Evolutionary conservation across 495 filamentous ascomycete species (phyloP).

Genomic region (Extremus antarcticus): DNA sequence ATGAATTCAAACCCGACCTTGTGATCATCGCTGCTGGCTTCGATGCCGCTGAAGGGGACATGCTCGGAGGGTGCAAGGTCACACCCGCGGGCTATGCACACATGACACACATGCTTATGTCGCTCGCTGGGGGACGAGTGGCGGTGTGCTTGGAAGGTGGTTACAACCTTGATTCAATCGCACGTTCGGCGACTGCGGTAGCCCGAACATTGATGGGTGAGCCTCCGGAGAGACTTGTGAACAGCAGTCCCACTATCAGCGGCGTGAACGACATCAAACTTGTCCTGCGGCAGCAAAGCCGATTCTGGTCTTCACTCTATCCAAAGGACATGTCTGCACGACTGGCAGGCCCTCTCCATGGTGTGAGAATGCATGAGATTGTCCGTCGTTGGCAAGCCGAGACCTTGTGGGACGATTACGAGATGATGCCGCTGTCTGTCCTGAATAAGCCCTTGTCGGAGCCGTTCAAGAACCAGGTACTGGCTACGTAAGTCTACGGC

Average conservation of each 20-base stretch:
- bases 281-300: constrained; percentile 46
- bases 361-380: constrained; percentile 55
- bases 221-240: constrained; percentile 59
- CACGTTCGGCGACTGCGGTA: constrained; percentile 81
- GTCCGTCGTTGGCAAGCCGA: constrained; percentile 63
- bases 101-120: constrained; percentile 99
- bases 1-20: constrained; percentile 86
- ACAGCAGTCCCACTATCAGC: constrained; percentile 29
- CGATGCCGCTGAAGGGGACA: constrained; percentile 87
- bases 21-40: constrained; percentile 95
- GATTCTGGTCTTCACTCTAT: constrained; percentile 50
- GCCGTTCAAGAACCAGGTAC: constrained; percentile 78
- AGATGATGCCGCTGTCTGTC: constrained; percentile 66
- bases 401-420: constrained; percentile 54
- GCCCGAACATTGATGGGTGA: constrained; percentile 91
- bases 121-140: constrained; percentile 80
- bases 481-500: constrained; percentile 54
- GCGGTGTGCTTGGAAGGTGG: constrained; percentile 89
- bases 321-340: constrained; percentile 36
- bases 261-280: constrained; percentile 41
- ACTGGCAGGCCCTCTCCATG: constrained; percentile 16
- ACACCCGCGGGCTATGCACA: constrained; percentile 87
- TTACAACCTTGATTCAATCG: constrained; percentile 88
- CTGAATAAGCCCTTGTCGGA: constrained; percentile 57
- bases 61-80: constrained; percentile 83